Conservation (phyloP, 31 red algal genomes). For the Endocladia muricata region DNA sequence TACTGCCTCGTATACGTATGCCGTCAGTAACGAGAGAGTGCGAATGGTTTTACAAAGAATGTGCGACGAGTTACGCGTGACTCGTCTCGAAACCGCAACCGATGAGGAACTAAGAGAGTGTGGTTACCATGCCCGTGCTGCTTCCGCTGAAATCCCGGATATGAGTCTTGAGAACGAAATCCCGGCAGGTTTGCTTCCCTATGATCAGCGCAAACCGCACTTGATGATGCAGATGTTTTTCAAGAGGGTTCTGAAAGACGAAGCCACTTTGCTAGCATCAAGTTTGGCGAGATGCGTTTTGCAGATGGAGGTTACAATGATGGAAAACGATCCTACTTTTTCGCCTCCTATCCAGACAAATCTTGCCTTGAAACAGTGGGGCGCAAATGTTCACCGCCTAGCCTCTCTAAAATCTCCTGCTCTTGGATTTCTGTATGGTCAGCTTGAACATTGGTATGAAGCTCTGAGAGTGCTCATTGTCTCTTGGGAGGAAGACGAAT, state of each 20-base stretch:
- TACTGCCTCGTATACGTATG: conserved; percentile 43
- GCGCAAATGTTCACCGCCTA: conserved; percentile 3
- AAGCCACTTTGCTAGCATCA: neutral
- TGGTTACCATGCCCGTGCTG: conserved; percentile 7
- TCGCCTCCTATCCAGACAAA: neutral
- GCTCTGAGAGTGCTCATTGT: conserved; percentile 32
- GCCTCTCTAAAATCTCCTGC: neutral
- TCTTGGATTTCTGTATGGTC: neutral
- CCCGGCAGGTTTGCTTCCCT: conserved; percentile 8
- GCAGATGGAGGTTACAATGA: conserved; percentile 24
- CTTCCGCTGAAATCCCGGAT: neutral
- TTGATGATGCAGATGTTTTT: conserved; percentile 43
- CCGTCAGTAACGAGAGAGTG: neutral
- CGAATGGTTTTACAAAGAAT: neutral
- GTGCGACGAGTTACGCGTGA: conserved; percentile 15
- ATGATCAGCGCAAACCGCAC: conserved; percentile 32
- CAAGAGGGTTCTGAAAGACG: neutral
- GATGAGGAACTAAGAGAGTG: conserved; percentile 7
- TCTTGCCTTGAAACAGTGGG: conserved; percentile 19
- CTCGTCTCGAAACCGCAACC: neutral
- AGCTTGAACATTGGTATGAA: conserved; percentile 51
- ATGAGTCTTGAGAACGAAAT: neutral
- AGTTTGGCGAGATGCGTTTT: neutral
- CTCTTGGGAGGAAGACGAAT: conserved; percentile 49
- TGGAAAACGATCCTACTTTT: neutral